Conservation (phyloP, 208 protist species). For the Trypanosomatidae sp. region DNA sequence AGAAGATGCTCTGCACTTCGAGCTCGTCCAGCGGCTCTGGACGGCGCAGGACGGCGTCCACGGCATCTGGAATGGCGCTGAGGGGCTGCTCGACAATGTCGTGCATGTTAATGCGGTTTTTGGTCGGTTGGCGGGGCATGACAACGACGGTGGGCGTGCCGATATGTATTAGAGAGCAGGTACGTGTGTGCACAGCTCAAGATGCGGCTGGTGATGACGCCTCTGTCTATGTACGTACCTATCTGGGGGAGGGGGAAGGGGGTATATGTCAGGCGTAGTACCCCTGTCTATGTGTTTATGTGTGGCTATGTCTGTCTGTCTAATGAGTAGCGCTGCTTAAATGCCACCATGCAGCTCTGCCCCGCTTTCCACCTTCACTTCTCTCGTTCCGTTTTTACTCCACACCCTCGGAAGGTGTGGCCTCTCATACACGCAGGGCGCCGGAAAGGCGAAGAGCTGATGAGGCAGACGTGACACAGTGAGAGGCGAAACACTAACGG, state of each 20-base stretch:
- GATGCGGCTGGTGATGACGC: background rate
- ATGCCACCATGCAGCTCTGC: background rate
- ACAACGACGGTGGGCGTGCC: background rate
- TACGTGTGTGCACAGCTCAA: background rate
- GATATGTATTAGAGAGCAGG: background rate
- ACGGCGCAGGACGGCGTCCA: slow-evolving; percentile 80
- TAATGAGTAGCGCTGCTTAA: background rate
- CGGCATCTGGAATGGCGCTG: slow-evolving; percentile 62
- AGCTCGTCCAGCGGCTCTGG: slow-evolving; percentile 77
- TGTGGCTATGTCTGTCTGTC: background rate
- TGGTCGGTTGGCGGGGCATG: slow-evolving; percentile 71
- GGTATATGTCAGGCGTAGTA: background rate
- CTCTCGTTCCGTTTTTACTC: background rate
- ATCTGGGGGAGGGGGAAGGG: too few relatives aligned
- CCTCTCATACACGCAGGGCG: background rate
- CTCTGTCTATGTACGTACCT: background rate
- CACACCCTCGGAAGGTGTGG: background rate
- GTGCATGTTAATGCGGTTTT: slow-evolving; percentile 91
- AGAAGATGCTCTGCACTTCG: slow-evolving; percentile 81
- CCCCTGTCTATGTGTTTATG: background rate
- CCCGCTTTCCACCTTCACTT: background rate
- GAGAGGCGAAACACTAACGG: background rate
- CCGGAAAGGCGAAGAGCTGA: background rate
- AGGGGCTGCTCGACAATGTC: slow-evolving; percentile 86
- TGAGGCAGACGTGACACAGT: background rate